Percentiles rank a stretch among this genome's conserved stretches.
phyloP scores from a whole-genome alignment of 345 rosid species.

The Boechera retrofracta region DNA sequence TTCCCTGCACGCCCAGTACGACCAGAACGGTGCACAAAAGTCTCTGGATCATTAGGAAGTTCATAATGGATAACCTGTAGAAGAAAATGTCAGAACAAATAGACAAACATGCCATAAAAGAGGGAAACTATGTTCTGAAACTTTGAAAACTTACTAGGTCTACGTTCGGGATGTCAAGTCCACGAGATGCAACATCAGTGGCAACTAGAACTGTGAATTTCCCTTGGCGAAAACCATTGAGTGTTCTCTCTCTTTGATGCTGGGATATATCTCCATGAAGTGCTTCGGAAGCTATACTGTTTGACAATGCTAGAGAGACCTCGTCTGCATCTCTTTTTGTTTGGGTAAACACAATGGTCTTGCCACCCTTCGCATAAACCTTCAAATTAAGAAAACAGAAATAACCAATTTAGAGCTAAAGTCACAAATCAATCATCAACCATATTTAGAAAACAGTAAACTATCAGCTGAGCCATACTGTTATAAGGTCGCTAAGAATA shows the following conservation, averaged over 20 bases:
- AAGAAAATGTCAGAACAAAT: conserved; percentile 36
- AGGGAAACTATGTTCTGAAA: background rate
- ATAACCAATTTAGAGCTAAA: background rate
- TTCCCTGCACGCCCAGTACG: conserved; percentile 99
- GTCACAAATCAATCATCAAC: conserved; percentile 11
- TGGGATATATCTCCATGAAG: conserved; percentile 99
- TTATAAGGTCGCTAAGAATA: conserved; percentile 88
- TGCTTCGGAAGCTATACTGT: conserved; percentile 91
- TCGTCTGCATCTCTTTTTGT: conserved; percentile 98
- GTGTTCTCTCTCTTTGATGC: conserved; percentile 98
- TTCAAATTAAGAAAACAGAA: conserved; percentile 23
- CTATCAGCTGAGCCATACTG: conserved; percentile 52
- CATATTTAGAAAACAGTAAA: conserved; percentile 12
- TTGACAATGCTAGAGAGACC: conserved; percentile 79
- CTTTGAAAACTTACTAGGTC: conserved; percentile 68
- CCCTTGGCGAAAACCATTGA: conserved; percentile 91
- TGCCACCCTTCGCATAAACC: conserved; percentile 98
- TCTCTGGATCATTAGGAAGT: conserved; percentile 96
- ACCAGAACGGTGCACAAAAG: conserved; percentile 99
- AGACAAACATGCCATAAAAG: background rate
- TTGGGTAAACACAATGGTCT: conserved; percentile 96
- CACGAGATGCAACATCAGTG: conserved; percentile 97
- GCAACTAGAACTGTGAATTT: conserved; percentile 98
- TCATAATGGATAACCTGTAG: conserved; percentile 91
- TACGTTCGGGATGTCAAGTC: conserved; percentile 97